phyloP scores from a whole-genome alignment of 495 filamentous ascomycete genomes.

The Bathelium albidoporum region DNA sequence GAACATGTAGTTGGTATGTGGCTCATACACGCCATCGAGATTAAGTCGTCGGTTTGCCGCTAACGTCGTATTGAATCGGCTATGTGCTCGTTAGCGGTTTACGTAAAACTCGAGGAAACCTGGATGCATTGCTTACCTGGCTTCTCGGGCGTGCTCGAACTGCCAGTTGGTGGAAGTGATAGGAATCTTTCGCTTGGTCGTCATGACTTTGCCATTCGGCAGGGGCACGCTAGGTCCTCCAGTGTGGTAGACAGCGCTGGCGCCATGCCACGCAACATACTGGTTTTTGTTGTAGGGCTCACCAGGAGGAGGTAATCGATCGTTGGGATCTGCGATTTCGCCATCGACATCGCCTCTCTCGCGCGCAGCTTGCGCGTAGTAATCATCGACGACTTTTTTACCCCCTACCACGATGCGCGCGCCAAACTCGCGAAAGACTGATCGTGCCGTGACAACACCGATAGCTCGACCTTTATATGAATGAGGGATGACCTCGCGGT shows the following conservation, averaged over 20 bases:
- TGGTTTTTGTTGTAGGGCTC: slow-evolving; percentile 87
- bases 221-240: slow-evolving; percentile 65
- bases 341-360: slow-evolving; percentile 79
- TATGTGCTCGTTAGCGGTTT: slow-evolving; percentile 34
- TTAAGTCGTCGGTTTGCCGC: slow-evolving; percentile 53
- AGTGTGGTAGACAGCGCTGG: slow-evolving; percentile 88
- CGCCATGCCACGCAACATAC: slow-evolving; percentile 96
- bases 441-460: slow-evolving; percentile 90
- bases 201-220: slow-evolving; percentile 60
- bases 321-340: slow-evolving; percentile 78
- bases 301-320: slow-evolving; percentile 57
- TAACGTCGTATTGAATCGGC: slow-evolving; percentile 70
- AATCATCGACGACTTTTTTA: slow-evolving; percentile 76
- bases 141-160: slow-evolving; percentile 81
- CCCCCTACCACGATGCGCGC: slow-evolving; percentile 89
- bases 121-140: slow-evolving; percentile 52
- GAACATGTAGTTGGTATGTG: slow-evolving; percentile 83
- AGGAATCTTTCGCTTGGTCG: slow-evolving; percentile 71
- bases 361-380: slow-evolving; percentile 66
- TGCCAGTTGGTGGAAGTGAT: slow-evolving; percentile 99
- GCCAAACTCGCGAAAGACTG: slow-evolving; percentile 94
- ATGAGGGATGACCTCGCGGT: slow-evolving; percentile 87
- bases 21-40: slow-evolving; percentile 72
- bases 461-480: slow-evolving; percentile 97
- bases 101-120: background rate